Conservation (phyloP, 768 basidiomycete genomes). For the Pleurotus ostreatus region DNA sequence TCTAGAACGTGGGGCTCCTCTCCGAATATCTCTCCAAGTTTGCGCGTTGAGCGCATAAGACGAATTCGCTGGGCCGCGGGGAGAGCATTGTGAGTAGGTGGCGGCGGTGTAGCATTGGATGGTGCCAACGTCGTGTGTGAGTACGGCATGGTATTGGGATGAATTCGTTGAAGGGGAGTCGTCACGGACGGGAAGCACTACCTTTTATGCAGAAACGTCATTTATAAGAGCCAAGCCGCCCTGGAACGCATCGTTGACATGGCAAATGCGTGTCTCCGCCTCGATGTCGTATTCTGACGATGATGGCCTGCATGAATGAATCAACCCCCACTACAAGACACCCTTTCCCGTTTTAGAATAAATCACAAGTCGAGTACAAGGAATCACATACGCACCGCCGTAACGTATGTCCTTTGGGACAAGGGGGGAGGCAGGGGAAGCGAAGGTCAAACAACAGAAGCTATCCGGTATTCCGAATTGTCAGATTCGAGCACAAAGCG, state of each 20-base stretch:
- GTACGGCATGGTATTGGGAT: not conserved
- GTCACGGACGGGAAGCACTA: not conserved
- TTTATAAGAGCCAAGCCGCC: not conserved
- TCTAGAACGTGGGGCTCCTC: conserved; percentile 34
- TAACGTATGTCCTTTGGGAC: conserved; percentile 1
- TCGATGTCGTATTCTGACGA: conserved; percentile 8
- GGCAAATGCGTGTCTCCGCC: conserved; percentile 5
- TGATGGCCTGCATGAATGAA: conserved; percentile 9
- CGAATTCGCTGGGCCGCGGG: conserved; percentile 41
- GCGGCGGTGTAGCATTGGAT: conserved; percentile 18
- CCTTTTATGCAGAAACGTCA: not conserved
- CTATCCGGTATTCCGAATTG: not conserved
- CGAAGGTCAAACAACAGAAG: not conserved
- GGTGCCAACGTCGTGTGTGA: not conserved
- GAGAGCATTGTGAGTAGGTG: conserved; percentile 49
- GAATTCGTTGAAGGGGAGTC: not conserved
- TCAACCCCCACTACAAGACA: conserved; percentile 5
- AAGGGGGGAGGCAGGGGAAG: not conserved
- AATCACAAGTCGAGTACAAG: conserved; percentile 6
- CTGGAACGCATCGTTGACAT: conserved; percentile 7
- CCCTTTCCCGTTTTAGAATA: conserved; percentile 3
- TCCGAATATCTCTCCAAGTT: conserved; percentile 53
- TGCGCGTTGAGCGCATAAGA: conserved; percentile 55
- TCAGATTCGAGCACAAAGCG: not conserved
- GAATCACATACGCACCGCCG: not conserved